phyloP scores from a whole-genome alignment of 306 rosid genomes.

The Citrullus amarus region DNA sequence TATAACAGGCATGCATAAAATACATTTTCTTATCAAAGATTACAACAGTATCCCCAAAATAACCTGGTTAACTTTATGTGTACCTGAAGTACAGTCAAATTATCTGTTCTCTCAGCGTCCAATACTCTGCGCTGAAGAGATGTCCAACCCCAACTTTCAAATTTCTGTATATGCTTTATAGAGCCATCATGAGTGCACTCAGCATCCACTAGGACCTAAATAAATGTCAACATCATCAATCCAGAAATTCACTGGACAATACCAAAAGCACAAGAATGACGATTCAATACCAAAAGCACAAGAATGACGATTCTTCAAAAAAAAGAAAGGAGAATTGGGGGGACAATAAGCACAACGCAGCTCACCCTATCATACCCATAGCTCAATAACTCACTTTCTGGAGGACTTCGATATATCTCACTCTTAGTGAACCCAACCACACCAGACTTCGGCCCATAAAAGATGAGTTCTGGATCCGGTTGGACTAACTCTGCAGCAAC shows the following conservation, averaged over 20 bases:
- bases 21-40: not conserved
- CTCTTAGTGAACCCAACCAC: slow-evolving; percentile 56
- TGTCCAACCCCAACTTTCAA: slow-evolving; percentile 90
- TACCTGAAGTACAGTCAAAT: slow-evolving; percentile 66
- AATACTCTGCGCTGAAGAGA: slow-evolving; percentile 70
- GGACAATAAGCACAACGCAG: not conserved
- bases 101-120: slow-evolving; percentile 74
- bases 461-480: slow-evolving; percentile 63
- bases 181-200: slow-evolving; percentile 99
- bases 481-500: slow-evolving; percentile 19
- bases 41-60: not conserved
- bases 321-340: not conserved
- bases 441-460: slow-evolving; percentile 65
- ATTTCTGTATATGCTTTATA: slow-evolving; percentile 75
- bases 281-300: not conserved
- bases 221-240: slow-evolving; percentile 14
- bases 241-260: slow-evolving; percentile 5
- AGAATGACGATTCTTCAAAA: not conserved
- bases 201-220: slow-evolving; percentile 91
- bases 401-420: slow-evolving; percentile 32
- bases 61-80: not conserved
- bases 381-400: slow-evolving; percentile 31
- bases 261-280: not conserved
- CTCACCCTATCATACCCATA: slow-evolving; percentile 73
- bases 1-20: not conserved